Percentiles rank a stretch among this genome's conserved stretches.
These are phyloP conservation scores for Arachis monticola DNA, from an alignment of 331 rosid species.

Conservation along the genomic window DNA sequence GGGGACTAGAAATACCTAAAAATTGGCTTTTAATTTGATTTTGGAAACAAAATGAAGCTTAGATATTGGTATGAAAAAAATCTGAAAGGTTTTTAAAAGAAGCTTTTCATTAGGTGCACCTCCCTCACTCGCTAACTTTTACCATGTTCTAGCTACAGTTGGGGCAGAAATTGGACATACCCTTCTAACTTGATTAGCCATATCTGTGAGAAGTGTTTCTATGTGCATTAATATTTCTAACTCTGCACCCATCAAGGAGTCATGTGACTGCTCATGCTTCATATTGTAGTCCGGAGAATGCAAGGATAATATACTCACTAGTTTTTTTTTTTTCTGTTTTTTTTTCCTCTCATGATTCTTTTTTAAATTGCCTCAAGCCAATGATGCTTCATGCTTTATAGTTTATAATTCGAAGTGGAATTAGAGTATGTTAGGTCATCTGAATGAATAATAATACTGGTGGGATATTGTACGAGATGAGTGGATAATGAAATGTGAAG, in stretches of 20 bases:
- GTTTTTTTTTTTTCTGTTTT: no score
- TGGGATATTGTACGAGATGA: not conserved
- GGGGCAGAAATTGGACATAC: not conserved
- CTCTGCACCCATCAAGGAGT: not conserved
- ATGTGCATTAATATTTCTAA: not conserved
- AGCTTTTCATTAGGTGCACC: not conserved
- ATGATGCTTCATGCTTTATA: conserved; percentile 13
- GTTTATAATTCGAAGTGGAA: not conserved
- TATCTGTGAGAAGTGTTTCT: not conserved
- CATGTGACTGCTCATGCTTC: not conserved
- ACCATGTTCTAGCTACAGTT: not conserved
- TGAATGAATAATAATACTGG: conserved; percentile 2
- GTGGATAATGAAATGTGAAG: not conserved
- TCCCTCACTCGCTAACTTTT: not conserved
- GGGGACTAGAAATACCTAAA: not conserved
- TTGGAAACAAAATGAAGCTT: not conserved
- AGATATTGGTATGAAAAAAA: not conserved
- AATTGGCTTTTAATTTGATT: not conserved
- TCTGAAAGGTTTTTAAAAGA: not conserved
- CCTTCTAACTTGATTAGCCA: not conserved
- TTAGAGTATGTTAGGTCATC: conserved; percentile 10
- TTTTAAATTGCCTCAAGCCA: not conserved
- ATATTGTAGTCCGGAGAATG: conserved; percentile 2
- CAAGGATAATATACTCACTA: conserved; percentile 2
- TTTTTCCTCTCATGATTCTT: not conserved